Evolutionary conservation across 331 rosid species (phyloP).

Genomic region (Stylosanthes scabra): DNA sequence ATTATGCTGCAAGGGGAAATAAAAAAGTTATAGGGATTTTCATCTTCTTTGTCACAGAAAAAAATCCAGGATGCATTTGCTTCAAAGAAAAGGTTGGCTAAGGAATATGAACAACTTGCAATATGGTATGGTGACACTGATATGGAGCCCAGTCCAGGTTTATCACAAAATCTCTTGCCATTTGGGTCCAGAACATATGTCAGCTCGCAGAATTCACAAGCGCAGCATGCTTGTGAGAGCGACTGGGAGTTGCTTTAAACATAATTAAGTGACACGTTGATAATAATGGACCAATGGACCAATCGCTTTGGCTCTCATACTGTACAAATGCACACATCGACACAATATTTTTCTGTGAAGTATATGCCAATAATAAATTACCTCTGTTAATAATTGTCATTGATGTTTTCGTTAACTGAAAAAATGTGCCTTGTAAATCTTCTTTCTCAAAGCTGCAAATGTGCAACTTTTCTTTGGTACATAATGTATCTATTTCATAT

Average conservation of each 20-base stretch:
- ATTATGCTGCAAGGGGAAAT: slow-evolving; percentile 22
- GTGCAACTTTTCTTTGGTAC: slow-evolving; percentile 22
- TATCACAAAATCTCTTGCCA: slow-evolving; percentile 27
- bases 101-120: slow-evolving; percentile 87
- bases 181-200: slow-evolving; percentile 36
- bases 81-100: slow-evolving; percentile 73
- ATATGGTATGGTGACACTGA: slow-evolving; percentile 85
- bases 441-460: slow-evolving; percentile 15
- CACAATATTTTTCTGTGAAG: slow-evolving; percentile 3
- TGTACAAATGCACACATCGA: slow-evolving; percentile 21
- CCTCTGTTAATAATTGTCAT: not conserved
- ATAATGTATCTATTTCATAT: slow-evolving; percentile 15
- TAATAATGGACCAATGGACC: slow-evolving; percentile 32
- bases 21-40: slow-evolving; percentile 22
- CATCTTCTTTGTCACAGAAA: slow-evolving; percentile 52
- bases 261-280: slow-evolving; percentile 34
- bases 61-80: slow-evolving; percentile 74
- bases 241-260: slow-evolving; percentile 90
- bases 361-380: slow-evolving; percentile 21
- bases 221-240: slow-evolving; percentile 55
- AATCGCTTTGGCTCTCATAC: slow-evolving; percentile 24
- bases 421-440: not conserved
- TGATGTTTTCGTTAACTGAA: slow-evolving; percentile 1
- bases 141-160: slow-evolving; percentile 34
- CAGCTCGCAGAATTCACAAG: slow-evolving; percentile 32